These are phyloP conservation scores for Sugiyamaella mastotermitis DNA, from an alignment of 805 yeast genomes.

Conservation along the genomic window DNA sequence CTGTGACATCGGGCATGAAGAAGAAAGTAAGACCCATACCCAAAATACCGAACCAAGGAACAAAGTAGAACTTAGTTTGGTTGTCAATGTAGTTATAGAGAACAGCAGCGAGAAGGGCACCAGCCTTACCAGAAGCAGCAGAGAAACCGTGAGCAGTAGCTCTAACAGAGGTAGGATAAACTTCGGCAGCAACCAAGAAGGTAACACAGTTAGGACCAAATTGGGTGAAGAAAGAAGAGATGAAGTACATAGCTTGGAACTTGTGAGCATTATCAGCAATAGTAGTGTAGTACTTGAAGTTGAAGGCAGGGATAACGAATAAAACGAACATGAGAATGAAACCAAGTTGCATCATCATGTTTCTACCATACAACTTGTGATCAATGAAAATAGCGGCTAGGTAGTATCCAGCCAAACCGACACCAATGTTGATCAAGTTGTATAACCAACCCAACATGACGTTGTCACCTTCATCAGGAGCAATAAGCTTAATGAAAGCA, in stretches of 20 bases:
- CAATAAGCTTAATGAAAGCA: constrained; percentile 32
- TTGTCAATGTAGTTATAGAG: constrained; percentile 32
- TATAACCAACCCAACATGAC: constrained; percentile 58
- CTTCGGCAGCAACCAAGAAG: constrained; percentile 58
- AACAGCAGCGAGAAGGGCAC: constrained; percentile 52
- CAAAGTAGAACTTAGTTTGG: constrained; percentile 32
- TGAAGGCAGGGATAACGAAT: constrained; percentile 55
- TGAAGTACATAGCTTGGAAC: constrained; percentile 52
- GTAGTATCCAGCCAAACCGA: constrained; percentile 62
- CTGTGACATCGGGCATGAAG: constrained; percentile 34
- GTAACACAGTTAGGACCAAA: constrained; percentile 64
- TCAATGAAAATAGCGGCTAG: constrained; percentile 49
- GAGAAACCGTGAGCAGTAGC: constrained; percentile 63
- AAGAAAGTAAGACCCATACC: constrained; percentile 31
- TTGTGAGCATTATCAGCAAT: constrained; percentile 16
- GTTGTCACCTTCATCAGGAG: constrained; percentile 32
- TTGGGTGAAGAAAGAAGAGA: constrained; percentile 59
- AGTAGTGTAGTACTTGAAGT: constrained; percentile 44
- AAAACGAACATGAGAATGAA: constrained; percentile 49
- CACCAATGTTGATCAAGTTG: constrained; percentile 40
- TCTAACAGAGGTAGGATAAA: constrained; percentile 60
- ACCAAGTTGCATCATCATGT: constrained; percentile 50
- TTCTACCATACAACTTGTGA: constrained; percentile 44
- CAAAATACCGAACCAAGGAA: constrained; percentile 35
- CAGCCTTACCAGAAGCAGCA: constrained; percentile 60